A percentile compares a stretch with the other conserved stretches of the same genome.
Evolutionary conservation across 176 grass and related monocot genomes (phyloP).

Genomic region (Alopecurus myosuroides): DNA sequence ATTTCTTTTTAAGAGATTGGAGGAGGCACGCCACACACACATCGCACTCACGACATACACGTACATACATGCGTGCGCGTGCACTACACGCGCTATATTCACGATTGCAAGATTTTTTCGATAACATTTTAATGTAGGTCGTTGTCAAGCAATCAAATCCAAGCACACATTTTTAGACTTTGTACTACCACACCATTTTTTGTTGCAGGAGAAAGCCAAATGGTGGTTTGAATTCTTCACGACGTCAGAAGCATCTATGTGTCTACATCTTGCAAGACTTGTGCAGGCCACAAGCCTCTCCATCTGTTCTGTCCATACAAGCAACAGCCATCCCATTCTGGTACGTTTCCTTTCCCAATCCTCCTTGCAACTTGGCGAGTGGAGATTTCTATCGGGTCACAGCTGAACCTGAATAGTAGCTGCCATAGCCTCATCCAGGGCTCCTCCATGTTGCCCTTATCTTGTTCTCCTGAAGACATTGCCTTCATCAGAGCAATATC

Average conservation of each 20-base stretch:
- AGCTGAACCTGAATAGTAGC: neutral
- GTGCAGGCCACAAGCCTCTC: conserved; percentile 42
- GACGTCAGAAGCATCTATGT: conserved; percentile 12
- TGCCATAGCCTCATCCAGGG: neutral
- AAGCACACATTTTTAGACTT: conserved; percentile 26
- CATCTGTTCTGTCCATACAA: conserved; percentile 10
- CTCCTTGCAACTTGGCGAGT: conserved; percentile 21
- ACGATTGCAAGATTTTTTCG: neutral
- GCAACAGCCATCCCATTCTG: conserved; percentile 6
- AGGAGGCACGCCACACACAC: neutral
- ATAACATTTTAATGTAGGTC: neutral
- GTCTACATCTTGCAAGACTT: conserved; percentile 19
- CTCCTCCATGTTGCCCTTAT: conserved; percentile 14
- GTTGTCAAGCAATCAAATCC: conserved; percentile 35
- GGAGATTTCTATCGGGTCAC: conserved; percentile 21
- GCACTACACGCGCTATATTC: neutral
- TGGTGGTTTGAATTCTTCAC: neutral
- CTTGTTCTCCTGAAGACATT: neutral
- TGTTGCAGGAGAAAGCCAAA: conserved; percentile 14
- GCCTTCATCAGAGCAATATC: neutral
- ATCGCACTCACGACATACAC: neutral
- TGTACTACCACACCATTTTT: neutral
- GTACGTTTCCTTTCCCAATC: neutral
- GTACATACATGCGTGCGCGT: neutral
- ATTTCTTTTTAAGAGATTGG: neutral